Base-by-base conservation (phyloP, 2,329 filamentous ascomycete species). In the Pseudocercospora musae region DNA sequence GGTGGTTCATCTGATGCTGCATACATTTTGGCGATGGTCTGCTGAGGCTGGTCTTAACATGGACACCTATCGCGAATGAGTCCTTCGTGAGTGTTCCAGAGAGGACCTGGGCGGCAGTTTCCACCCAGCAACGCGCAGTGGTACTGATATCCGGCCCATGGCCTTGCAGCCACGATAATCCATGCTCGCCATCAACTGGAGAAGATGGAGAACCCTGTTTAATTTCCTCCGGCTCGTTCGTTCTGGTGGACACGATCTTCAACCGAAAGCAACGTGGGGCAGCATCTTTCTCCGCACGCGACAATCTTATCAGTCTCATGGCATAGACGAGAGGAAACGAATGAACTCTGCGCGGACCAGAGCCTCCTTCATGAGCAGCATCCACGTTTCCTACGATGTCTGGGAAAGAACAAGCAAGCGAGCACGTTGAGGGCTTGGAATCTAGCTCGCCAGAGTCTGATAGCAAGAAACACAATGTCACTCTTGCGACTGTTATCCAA, bases 1-100 rank as follows among this genome's bases (percentile, higher is more conserved):
- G 5, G 75, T 67, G 10, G 75, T 75, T 6, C 76, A 77, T 68
- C 59, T 71, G 7, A 75, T 71, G 65, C 59, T 78, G 48, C 72
- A 73, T 59, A 69, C 48, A 29, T 53, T 53, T 31, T 53, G 50
- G 50, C 10, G 50, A 20, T 53, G 50, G 50, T 46, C n/a, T 46
- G n/a, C 42, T 21, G n/a, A n/a, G 42, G 42, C 42, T 46, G n/a
- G 42, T 46, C n/a, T 46, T 46, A n/a, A 46, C 42, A 46, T 46
- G 42, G 18, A 20, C n/a, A 46, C 9, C 42, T 4, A 8, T 46
- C 42, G 18, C 42, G n/a, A 18, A 46, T 18, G 58, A 46, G 20
- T 46, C 42, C n/a, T 13, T 46, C 7, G n/a, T n/a, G n/a, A 46
- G 42, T 46, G n/a, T n/a, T 46, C n/a, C n/a, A 21, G n/a, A 6